Percentiles rank a stretch among this genome's conserved stretches.
phyloP scores from a whole-genome alignment of 2,329 filamentous ascomycete species.

The Claviceps sp. region DNA sequence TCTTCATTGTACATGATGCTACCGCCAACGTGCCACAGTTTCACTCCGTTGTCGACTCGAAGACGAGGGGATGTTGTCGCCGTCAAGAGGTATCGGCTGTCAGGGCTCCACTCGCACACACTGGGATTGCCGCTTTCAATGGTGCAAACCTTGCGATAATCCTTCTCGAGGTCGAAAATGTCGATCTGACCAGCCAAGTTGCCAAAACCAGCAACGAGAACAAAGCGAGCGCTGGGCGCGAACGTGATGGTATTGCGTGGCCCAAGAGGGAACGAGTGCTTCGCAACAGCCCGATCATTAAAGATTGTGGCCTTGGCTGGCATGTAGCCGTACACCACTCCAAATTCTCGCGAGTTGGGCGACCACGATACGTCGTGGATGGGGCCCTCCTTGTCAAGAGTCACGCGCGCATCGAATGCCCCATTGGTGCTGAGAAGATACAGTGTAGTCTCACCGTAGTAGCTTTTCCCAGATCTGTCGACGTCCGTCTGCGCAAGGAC shows the following conservation, averaged over 20 bases:
- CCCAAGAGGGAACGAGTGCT: slow-evolving; percentile 72
- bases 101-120: slow-evolving; percentile 93
- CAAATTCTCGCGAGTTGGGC: slow-evolving; percentile 93
- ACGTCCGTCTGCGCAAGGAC: slow-evolving; percentile 96
- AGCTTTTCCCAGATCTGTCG: slow-evolving; percentile 96
- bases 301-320: slow-evolving; percentile 98
- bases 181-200: slow-evolving; percentile 97
- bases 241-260: slow-evolving; percentile 93
- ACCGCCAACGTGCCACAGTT: slow-evolving; percentile 86
- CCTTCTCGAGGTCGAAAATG: slow-evolving; percentile 89
- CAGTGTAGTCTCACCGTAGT: slow-evolving; percentile 96
- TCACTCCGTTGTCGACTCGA: slow-evolving; percentile 91
- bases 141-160: slow-evolving; percentile 82
- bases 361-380: slow-evolving; percentile 99
- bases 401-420: slow-evolving; percentile 81
- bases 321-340: slow-evolving; percentile 96
- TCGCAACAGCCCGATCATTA: slow-evolving; percentile 71
- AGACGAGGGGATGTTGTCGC: slow-evolving; percentile 94
- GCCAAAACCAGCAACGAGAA: slow-evolving; percentile 89
- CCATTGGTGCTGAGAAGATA: slow-evolving; percentile 89
- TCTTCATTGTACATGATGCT: slow-evolving; percentile 90
- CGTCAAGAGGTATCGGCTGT: slow-evolving; percentile 89
- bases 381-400: slow-evolving; percentile 90
- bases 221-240: slow-evolving; percentile 85
- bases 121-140: slow-evolving; percentile 94